Conservation (phyloP, 305 asterid species). For the Plantago lanceolata region DNA sequence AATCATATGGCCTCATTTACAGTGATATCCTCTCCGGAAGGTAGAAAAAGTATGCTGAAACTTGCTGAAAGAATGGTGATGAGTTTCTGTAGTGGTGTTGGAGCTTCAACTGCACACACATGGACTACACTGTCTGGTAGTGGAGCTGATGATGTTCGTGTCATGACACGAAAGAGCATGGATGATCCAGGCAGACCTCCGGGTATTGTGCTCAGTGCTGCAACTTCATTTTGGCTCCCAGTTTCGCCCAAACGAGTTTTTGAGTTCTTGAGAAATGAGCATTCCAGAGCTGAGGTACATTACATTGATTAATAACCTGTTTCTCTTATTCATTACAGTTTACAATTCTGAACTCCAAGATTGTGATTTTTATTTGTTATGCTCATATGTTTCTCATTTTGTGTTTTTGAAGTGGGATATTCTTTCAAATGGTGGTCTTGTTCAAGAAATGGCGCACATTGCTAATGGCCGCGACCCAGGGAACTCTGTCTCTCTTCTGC, state of each 20-base stretch:
- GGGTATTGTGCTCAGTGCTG: slow-evolving; percentile 93
- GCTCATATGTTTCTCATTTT: not conserved
- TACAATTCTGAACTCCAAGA: not conserved
- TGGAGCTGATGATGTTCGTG: slow-evolving; percentile 90
- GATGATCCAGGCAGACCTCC: slow-evolving; percentile 99
- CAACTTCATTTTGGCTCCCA: slow-evolving; percentile 96
- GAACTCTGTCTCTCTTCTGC: slow-evolving; percentile 71
- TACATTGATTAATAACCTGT: not conserved
- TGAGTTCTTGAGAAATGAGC: slow-evolving; percentile 77
- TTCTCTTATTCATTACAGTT: no score
- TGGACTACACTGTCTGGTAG: slow-evolving; percentile 91
- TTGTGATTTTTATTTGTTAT: not conserved
- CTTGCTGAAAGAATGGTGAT: slow-evolving; percentile 94
- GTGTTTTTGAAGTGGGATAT: slow-evolving; percentile 72
- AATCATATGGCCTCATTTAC: slow-evolving; percentile 2
- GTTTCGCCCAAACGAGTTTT: slow-evolving; percentile 75
- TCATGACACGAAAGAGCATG: slow-evolving; percentile 93
- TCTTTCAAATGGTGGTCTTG: slow-evolving; percentile 89
- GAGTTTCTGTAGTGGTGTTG: slow-evolving; percentile 92
- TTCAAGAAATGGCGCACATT: slow-evolving; percentile 96
- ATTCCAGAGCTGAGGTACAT: slow-evolving; percentile 83
- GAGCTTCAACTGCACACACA: slow-evolving; percentile 92
- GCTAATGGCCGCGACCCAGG: slow-evolving; percentile 95
- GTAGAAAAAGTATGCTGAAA: slow-evolving; percentile 83
- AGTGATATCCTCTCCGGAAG: slow-evolving; percentile 83